Base-by-base conservation (phyloP, 768 basidiomycete species). In the Jaapia argillacea region DNA sequence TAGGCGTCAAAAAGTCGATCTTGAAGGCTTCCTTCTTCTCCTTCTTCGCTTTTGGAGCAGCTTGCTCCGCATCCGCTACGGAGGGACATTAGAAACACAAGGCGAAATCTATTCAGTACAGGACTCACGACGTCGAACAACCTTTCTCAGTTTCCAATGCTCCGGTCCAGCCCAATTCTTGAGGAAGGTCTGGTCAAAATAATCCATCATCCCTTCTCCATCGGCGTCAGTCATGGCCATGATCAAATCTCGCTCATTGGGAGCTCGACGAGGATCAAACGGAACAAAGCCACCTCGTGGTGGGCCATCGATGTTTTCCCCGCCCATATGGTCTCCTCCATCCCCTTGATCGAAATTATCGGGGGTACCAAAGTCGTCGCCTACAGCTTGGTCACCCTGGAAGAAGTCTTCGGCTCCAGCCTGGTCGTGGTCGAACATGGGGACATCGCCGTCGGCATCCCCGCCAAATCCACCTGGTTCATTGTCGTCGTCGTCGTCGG, bases 151-250 rank as follows among this genome's bases (percentile, higher is more conserved):
- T 59, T 94, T 98, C 94, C 96, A 99, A 58, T 99, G 96, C 61
- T 98, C 90, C 5, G 93, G 93, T 0, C 96, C 96, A 3, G 96
- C 96, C 96, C 96, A 99, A 52, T 94, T 94, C 71, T 88, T 94
- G 53, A 81, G 69, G 54, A 86, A 73, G 48, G 69, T 78, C 54
- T 81, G 74, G 60, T 98, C 93, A 57, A 98, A 96, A 60, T 94
- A 96, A 54, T 93, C 91, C 56, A 83, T 67, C 62, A 83, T 74
- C 16, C 68, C 73, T 45, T 85, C 77, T 45, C 71, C 74, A 2
- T 72, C 78, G 3, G 66, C 74, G 40, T 79, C 77, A 3, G 77
- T 78, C 80, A 96, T 86, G 0, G 87, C 87, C 72, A 97, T 75
- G 40, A 92, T 75, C 23, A 94, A 67, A 49, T 91, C 87, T 4